phyloP scores from a whole-genome alignment of 2,329 filamentous ascomycete species.

The Gyromitra esculenta region DNA sequence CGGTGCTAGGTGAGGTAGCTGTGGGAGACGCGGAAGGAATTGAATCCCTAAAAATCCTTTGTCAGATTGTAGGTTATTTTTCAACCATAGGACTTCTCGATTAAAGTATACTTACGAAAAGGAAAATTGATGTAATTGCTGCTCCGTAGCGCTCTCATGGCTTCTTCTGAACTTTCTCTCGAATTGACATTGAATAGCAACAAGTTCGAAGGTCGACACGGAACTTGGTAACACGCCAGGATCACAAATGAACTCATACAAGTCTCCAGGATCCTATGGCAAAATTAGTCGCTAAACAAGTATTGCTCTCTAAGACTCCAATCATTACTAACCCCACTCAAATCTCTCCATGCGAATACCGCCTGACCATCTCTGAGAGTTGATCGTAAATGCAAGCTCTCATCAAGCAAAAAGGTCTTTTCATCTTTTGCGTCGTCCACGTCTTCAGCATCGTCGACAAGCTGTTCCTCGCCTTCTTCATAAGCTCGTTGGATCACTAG shows the following conservation, averaged over 20 bases:
- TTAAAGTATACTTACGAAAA: conserved; percentile 64
- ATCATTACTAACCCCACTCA: conserved; percentile 72
- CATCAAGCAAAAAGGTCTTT: conserved; percentile 95
- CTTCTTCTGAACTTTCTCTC: conserved; percentile 90
- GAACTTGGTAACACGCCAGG: conserved; percentile 73
- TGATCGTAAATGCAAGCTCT: conserved; percentile 85
- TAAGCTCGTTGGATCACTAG: conserved; percentile 95
- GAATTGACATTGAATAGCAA: conserved; percentile 94
- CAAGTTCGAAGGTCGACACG: conserved; percentile 80
- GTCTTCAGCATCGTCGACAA: conserved; percentile 86
- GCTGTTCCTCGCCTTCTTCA: conserved; percentile 95
- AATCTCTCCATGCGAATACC: conserved; percentile 91
- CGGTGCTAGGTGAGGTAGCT: conserved; percentile 37
- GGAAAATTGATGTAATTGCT: conserved; percentile 82
- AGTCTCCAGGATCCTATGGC: conserved; percentile 77
- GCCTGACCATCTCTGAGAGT: conserved; percentile 84
- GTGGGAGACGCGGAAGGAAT: conserved; percentile 54
- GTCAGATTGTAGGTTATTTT: conserved; percentile 2
- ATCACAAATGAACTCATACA: conserved; percentile 99
- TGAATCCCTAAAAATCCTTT: conserved; percentile 37
- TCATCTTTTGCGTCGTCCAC: conserved; percentile 95
- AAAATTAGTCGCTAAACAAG: conserved; percentile 24
- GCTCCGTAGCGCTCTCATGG: conserved; percentile 79
- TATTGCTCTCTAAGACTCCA: background rate
- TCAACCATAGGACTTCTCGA: background rate